Evolutionary conservation across 2,329 filamentous ascomycete genomes (phyloP).

Genomic region (Triangularia verruculosa): DNA sequence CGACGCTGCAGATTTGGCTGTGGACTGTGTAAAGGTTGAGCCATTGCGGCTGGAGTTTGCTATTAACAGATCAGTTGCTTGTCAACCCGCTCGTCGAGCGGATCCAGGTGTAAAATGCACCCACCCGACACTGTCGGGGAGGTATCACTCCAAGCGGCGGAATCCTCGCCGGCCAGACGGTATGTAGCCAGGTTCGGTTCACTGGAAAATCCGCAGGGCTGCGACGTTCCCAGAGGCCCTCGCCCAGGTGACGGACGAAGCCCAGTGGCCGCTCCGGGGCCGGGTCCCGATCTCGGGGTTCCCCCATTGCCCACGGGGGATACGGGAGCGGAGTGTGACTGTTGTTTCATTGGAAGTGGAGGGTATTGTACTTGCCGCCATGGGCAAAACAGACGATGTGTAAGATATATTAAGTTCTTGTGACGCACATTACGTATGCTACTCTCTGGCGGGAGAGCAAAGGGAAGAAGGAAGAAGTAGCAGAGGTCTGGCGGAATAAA

Average conservation of each 20-base stretch:
- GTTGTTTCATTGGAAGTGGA: not conserved
- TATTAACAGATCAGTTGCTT: not conserved
- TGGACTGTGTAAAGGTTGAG: not conserved
- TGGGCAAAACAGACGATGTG: not conserved
- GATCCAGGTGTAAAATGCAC: not conserved
- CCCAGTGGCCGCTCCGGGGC: not conserved
- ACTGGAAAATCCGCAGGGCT: not conserved
- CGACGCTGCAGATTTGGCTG: not conserved
- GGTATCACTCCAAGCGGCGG: not conserved
- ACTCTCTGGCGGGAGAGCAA: not conserved
- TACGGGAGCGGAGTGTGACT: not conserved
- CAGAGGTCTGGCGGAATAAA: not conserved
- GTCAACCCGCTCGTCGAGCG: not conserved
- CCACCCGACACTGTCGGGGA: not conserved
- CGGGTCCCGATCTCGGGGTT: not conserved
- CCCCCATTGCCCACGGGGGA: not conserved
- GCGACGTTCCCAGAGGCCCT: not conserved
- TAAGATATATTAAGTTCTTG: not conserved
- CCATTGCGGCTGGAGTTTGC: not conserved
- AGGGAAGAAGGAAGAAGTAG: not conserved
- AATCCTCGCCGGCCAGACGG: not conserved
- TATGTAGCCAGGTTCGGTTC: not conserved
- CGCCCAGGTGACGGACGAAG: too few relatives aligned
- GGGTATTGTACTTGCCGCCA: not conserved
- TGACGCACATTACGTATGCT: not conserved